A percentile compares a stretch with the other conserved stretches of the same genome.
These are phyloP conservation scores for Penicillium sp. DNA, from an alignment of 2,329 filamentous ascomycete genomes.

Conservation along the genomic window DNA sequence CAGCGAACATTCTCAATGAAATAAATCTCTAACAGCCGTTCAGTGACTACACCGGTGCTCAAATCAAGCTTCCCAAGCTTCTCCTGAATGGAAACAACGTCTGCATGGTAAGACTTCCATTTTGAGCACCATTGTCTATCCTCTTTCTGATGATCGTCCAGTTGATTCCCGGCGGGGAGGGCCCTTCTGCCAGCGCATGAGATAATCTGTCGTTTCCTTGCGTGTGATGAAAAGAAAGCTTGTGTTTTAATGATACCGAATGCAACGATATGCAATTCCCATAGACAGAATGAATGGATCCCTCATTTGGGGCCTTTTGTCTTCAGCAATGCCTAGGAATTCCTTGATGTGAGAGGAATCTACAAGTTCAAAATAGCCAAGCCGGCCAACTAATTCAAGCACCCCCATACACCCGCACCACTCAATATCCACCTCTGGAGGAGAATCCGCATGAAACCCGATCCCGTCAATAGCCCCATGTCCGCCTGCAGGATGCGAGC, in stretches of 20 bases:
- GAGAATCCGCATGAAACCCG: neutral
- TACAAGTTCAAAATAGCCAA: neutral
- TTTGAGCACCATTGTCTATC: neutral
- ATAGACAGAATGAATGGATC: slow-evolving; percentile 17
- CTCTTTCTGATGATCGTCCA: slow-evolving; percentile 35
- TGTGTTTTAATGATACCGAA: slow-evolving; percentile 26
- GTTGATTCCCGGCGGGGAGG: slow-evolving; percentile 77
- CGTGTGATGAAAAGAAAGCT: slow-evolving; percentile 16
- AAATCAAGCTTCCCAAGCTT: slow-evolving; percentile 90
- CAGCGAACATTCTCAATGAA: neutral
- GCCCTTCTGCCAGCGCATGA: slow-evolving; percentile 50
- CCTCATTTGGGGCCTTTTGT: neutral
- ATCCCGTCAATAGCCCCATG: neutral
- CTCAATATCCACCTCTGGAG: neutral
- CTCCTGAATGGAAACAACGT: slow-evolving; percentile 97
- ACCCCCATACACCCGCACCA: neutral
- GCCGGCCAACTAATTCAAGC: neutral
- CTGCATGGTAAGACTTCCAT: slow-evolving; percentile 76
- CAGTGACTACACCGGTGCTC: slow-evolving; percentile 86
- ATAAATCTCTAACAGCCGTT: slow-evolving; percentile 15
- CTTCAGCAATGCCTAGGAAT: neutral
- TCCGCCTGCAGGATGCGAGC: neutral
- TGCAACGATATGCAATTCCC: slow-evolving; percentile 21
- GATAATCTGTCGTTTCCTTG: neutral
- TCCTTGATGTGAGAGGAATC: neutral